Base-by-base conservation (phyloP, 2,329 filamentous ascomycete species). In the Monosporascus cannonballus region DNA sequence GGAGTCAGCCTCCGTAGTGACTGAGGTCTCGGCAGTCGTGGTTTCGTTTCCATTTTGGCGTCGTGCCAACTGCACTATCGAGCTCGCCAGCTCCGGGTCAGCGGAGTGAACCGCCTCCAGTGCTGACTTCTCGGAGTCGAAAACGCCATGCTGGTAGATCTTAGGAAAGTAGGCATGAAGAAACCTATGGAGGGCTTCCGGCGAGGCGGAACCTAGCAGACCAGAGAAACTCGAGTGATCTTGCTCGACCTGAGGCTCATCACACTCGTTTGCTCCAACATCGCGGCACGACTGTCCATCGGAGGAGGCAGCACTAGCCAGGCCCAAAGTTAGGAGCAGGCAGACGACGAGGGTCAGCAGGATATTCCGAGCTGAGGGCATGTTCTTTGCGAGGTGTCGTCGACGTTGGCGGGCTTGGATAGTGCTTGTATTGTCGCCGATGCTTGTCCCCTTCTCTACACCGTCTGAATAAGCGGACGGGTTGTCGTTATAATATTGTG, bases 121-220 rank as follows among this genome's bases (percentile, higher is more conserved):
- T 25, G 84, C 85, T 11, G 77, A 74, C 59, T 76, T 77, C 62
- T 87, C 85, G 57, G 83, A 81, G 57, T 80, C 76, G 67, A 85
- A 88, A 52, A 89, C 77, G 54, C 86, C 86, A 64, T 88, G 80
- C 65, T 83, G 79, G 70, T 85, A 89, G 63, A 81, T 80, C 47
- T 78, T 76, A 46, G 81, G 78, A 51, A 85, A 74, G 61, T 84
- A 78, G 56, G 77, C 73, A 67, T 88, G 84, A 34, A 91, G 75
- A 50, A 87, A 80, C 47, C 79, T 78, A 67, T 89, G 85, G 51
- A 92, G 73, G 42, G 80, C 77, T 48, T 81, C 75, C 51, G 78
- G 77, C 22, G 84, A 80, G 52, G 85, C 71, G 24, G 75, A 74
- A 55, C 78, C 73, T 51, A 86, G 70, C 51, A 84, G 67, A 54